Percentiles rank a stretch among this genome's conserved stretches.
phyloP scores from a whole-genome alignment of 164 flowering plant species.

The Cinnamomum micranthum region DNA sequence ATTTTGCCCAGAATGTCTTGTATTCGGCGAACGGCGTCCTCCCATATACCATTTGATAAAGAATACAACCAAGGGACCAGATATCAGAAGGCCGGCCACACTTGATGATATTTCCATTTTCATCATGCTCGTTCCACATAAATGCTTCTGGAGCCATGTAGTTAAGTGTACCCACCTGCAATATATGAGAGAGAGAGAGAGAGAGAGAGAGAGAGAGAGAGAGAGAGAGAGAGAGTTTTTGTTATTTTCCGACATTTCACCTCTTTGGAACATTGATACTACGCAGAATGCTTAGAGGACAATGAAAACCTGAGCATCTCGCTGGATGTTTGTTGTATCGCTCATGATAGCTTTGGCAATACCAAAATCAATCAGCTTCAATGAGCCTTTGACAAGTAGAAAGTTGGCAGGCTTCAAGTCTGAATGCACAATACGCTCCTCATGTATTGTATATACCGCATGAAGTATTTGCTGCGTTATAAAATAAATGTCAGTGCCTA shows the following conservation, averaged over 20 bases:
- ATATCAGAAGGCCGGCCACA: conserved; percentile 98
- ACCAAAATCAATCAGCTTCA: conserved; percentile 97
- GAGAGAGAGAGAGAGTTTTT: neutral
- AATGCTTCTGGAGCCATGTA: conserved; percentile 99
- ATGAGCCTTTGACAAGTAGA: conserved; percentile 90
- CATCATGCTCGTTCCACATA: conserved; percentile 93
- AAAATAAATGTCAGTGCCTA: neutral
- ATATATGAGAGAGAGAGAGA: neutral
- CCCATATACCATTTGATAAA: conserved; percentile 97
- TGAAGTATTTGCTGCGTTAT: conserved; percentile 83
- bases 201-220: neutral
- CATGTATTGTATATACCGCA: conserved; percentile 96
- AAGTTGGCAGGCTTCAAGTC: conserved; percentile 99
- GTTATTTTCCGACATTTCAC: neutral
- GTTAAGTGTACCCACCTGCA: conserved; percentile 93
- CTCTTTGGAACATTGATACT: neutral
- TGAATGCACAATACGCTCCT: conserved; percentile 97
- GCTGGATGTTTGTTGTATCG: conserved; percentile 95
- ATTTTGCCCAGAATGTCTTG: conserved; percentile 98
- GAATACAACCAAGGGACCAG: conserved; percentile 99
- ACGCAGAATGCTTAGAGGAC: neutral
- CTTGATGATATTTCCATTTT: conserved; percentile 79
- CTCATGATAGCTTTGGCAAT: conserved; percentile 96
- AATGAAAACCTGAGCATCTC: conserved; percentile 86
- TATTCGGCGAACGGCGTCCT: conserved; percentile 92